Base-by-base conservation (phyloP, 495 filamentous ascomycete genomes). In the Lichina pygmaea region DNA sequence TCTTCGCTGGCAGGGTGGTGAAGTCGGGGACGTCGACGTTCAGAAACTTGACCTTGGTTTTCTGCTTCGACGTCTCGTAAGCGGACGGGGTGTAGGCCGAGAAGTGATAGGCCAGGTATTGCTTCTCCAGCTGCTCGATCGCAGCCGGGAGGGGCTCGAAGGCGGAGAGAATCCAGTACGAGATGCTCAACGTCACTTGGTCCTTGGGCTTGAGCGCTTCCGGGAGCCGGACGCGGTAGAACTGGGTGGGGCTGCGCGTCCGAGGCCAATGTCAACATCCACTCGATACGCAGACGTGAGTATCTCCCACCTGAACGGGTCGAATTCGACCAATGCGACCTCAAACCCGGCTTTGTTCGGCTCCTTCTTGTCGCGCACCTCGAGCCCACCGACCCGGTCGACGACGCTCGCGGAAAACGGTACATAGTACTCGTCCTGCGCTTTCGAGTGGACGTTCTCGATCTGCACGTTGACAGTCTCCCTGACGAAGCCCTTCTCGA, bases 21-120 rank as follows among this genome's bases (percentile, higher is more conserved):
- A 79, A 91, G 55, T 93, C 84, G 39, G 83, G 77, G 39, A 93
- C 67, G 52, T 81, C 77, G 48, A 64, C 61, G 47, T 69, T 73
- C 43, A 82, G 76, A 55, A 93, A 73, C 64, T 92, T 93, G 57
- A 97, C 62, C 62, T 93, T 92, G 37, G 89, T 94, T 71, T 93
- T 94, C 57, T 97, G 89, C 58, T 91, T 92, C 51, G 66, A 58
- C 16, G 86, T 93, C 6, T 66, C 56, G 61, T 97, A 97, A 43
- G 75, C 78, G 10, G 83, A 84, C 34, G 70, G 75, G 33, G 63
- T 67, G 57, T 89, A 93, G 49, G 82, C 81, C 42, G 75, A 81
- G 68, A 89, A 84, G 11, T 69, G 66, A 64, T 86, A 82, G 38
- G 67, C 61, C n/a, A 97, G 68, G 62, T 73, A 93, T 62, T 97